A percentile compares a stretch with the other conserved stretches of the same genome.
Conservation (phyloP, 2,329 filamentous ascomycete genomes). For the Pleurostoma richardsiae region DNA sequence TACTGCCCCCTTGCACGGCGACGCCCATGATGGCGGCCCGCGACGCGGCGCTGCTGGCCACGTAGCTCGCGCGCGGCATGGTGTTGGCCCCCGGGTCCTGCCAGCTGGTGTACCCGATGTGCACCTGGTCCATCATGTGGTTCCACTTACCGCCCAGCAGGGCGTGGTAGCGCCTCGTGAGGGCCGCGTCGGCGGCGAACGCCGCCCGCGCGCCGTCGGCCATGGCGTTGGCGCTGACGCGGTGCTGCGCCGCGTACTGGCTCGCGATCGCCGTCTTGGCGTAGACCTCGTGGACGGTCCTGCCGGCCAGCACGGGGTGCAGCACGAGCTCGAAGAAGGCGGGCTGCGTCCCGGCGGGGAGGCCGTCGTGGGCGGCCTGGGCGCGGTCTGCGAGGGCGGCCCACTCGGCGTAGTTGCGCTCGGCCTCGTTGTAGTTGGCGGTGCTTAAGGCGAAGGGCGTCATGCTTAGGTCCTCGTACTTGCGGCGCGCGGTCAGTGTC, state of each 20-base stretch:
- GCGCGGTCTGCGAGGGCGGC: slow-evolving; percentile 35
- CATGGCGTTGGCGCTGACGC: slow-evolving; percentile 38
- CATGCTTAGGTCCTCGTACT: slow-evolving; percentile 26
- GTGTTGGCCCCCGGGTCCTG: slow-evolving; percentile 49
- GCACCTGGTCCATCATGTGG: slow-evolving; percentile 40
- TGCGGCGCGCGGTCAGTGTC: slow-evolving; percentile 25
- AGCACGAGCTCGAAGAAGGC: slow-evolving; percentile 53
- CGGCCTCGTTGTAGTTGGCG: slow-evolving; percentile 55
- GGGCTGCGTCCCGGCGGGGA: slow-evolving; percentile 32
- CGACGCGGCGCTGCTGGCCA: slow-evolving; percentile 32
- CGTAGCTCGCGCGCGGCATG: slow-evolving; percentile 39
- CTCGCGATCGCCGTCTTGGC: slow-evolving; percentile 36
- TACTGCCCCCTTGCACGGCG: slow-evolving; percentile 41
- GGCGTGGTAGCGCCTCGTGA: slow-evolving; percentile 36
- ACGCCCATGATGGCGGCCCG: slow-evolving; percentile 37
- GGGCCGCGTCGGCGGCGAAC: slow-evolving; percentile 35
- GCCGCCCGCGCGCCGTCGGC: slow-evolving; percentile 31
- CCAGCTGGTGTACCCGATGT: slow-evolving; percentile 40
- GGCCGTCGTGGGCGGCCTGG: slow-evolving; percentile 34
- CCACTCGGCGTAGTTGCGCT: slow-evolving; percentile 47
- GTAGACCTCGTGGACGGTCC: slow-evolving; percentile 44
- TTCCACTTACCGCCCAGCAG: slow-evolving; percentile 32
- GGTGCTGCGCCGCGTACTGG: slow-evolving; percentile 39
- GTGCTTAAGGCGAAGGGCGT: slow-evolving; percentile 37
- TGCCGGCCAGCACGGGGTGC: slow-evolving; percentile 49